Evolutionary conservation across 164 flowering plant species (phyloP).

Genomic region (Vitis rupestris): DNA sequence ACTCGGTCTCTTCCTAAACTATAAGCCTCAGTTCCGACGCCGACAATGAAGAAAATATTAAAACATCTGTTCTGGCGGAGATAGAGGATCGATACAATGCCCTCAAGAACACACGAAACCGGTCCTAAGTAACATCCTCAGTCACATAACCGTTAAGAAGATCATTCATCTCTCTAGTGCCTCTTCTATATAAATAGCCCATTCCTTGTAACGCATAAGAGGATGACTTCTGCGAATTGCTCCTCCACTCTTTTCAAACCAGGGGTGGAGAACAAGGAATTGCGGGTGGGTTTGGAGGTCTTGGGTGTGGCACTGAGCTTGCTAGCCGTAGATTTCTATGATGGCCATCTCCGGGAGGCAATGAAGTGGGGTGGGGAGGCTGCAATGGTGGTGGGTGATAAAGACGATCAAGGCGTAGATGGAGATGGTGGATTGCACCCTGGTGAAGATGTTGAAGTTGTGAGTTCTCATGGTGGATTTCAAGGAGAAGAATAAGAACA

Average conservation of each 20-base stretch:
- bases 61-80: slow-evolving; percentile 51
- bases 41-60: slow-evolving; percentile 39
- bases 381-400: slow-evolving; percentile 36
- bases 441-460: slow-evolving; percentile 31
- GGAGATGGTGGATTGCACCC: slow-evolving; percentile 75
- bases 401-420: slow-evolving; percentile 60
- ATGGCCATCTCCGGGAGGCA: slow-evolving; percentile 31
- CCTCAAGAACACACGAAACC: slow-evolving; percentile 52
- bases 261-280: not conserved
- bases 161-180: slow-evolving; percentile 66
- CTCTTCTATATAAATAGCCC: slow-evolving; percentile 66
- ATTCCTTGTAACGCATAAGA: slow-evolving; percentile 65
- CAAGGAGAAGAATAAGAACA: slow-evolving; percentile 7
- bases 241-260: slow-evolving; percentile 5
- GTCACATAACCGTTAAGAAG: slow-evolving; percentile 60
- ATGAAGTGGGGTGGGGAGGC: not conserved
- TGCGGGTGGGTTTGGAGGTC: too few relatives aligned
- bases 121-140: slow-evolving; percentile 33
- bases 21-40: slow-evolving; percentile 19
- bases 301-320: not conserved
- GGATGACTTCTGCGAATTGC: not conserved
- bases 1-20: slow-evolving; percentile 55
- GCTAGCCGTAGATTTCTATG: slow-evolving; percentile 7
- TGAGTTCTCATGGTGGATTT: not conserved
- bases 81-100: slow-evolving; percentile 50